Percentiles rank a stretch among this genome's conserved stretches.
phyloP scores from a whole-genome alignment of 2,329 filamentous ascomycete species.

The Sporothrix pallida region DNA sequence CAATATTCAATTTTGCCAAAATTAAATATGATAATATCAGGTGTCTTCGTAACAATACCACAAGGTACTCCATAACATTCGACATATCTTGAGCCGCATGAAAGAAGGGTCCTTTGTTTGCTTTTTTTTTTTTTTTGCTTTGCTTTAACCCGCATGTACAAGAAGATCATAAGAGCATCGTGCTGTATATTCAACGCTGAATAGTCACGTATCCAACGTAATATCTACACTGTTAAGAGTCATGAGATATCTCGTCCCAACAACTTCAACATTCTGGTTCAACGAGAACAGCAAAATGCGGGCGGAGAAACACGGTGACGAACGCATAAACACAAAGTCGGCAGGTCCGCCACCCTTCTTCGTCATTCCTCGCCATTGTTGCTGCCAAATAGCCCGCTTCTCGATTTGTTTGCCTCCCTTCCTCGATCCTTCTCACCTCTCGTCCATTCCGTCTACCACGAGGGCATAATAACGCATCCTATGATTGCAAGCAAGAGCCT shows the following conservation, averaged over 20 bases:
- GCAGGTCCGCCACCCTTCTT: not conserved
- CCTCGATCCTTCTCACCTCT: not conserved
- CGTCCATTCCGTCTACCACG: constrained; percentile 16
- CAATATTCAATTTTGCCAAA: not conserved
- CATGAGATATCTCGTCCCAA: not conserved
- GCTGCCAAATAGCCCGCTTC: not conserved
- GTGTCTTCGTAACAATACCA: not conserved
- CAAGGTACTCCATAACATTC: not conserved
- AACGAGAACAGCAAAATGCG: not conserved
- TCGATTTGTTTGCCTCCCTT: not conserved
- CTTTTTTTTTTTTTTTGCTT: constrained; percentile 2
- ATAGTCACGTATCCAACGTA: not conserved
- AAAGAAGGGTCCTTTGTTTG: constrained; percentile 5
- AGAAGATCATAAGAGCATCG: not conserved
- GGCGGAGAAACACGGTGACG: constrained; percentile 6
- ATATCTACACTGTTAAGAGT: not conserved
- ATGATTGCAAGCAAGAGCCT: constrained; percentile 19
- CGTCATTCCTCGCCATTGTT: not conserved
- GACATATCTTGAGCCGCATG: not conserved
- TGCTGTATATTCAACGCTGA: not conserved
- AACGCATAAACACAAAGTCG: constrained; percentile 26
- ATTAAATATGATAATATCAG: not conserved
- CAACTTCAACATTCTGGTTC: not conserved
- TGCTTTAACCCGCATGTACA: not conserved
- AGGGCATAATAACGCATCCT: constrained; percentile 24